A percentile compares a stretch with the other conserved stretches of the same genome.
Conservation (phyloP, 768 basidiomycete genomes). For the Termitomyces sp. region DNA sequence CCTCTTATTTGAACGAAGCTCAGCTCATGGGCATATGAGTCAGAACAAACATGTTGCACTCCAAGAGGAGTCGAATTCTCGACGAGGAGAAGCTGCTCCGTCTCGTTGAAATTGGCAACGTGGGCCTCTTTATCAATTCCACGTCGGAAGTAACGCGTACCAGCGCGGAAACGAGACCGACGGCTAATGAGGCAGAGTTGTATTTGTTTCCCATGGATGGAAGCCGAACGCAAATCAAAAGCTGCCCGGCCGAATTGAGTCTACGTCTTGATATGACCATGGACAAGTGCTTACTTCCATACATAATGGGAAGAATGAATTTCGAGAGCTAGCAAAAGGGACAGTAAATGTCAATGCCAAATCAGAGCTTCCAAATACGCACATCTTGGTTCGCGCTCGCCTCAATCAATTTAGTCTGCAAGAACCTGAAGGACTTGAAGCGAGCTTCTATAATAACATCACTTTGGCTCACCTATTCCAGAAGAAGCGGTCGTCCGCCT, state of each 20-base stretch:
- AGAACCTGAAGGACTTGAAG: slow-evolving; percentile 23
- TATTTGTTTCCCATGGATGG: slow-evolving; percentile 73
- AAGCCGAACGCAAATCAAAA: slow-evolving; percentile 74
- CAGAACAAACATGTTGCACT: slow-evolving; percentile 33
- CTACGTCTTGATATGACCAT: neutral
- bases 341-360: slow-evolving; percentile 9
- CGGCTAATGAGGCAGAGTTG: slow-evolving; percentile 88
- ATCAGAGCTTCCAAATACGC: slow-evolving; percentile 20
- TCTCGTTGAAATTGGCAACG: slow-evolving; percentile 97
- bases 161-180: slow-evolving; percentile 89
- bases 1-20: slow-evolving; percentile 94
- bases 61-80: slow-evolving; percentile 46
- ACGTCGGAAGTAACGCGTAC: slow-evolving; percentile 94
- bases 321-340: slow-evolving; percentile 56
- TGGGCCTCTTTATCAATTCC: slow-evolving; percentile 88
- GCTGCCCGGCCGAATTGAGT: slow-evolving; percentile 39
- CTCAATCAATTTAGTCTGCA: slow-evolving; percentile 33
- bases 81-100: slow-evolving; percentile 87
- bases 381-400: slow-evolving; percentile 57
- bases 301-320: slow-evolving; percentile 90
- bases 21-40: slow-evolving; percentile 49
- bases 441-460: neutral
- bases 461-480: slow-evolving; percentile 76
- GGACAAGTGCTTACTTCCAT: slow-evolving; percentile 70
- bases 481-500: slow-evolving; percentile 96